Evolutionary conservation across 2,329 filamentous ascomycete genomes (phyloP).

Genomic region (Cladosporium velox): DNA sequence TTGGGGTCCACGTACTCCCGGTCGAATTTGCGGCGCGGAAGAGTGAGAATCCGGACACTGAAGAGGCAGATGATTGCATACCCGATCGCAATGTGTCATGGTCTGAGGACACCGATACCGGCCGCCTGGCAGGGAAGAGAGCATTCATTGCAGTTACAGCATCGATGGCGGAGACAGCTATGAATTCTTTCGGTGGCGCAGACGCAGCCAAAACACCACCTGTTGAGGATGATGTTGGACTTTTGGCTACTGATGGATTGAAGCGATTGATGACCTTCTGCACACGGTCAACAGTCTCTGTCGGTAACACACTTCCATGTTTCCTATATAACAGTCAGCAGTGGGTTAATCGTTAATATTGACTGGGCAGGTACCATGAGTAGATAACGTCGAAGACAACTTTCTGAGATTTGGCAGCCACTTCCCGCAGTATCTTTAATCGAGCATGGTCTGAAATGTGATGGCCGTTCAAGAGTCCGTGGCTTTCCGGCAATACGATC

Average conservation of each 20-base stretch:
- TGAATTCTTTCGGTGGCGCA: slow-evolving; percentile 16
- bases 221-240: not conserved
- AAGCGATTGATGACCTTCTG: slow-evolving; percentile 58
- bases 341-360: not conserved
- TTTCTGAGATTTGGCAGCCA: slow-evolving; percentile 77
- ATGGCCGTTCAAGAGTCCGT: slow-evolving; percentile 75
- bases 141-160: slow-evolving; percentile 78
- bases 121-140: slow-evolving; percentile 74
- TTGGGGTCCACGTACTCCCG: not conserved
- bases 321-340: slow-evolving; percentile 41
- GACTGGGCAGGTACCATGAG: slow-evolving; percentile 58
- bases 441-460: slow-evolving; percentile 90
- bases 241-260: not conserved
- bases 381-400: slow-evolving; percentile 75
- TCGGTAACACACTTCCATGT: slow-evolving; percentile 64
- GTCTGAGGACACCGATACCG: slow-evolving; percentile 57
- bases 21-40: slow-evolving; percentile 41
- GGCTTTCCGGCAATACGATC: slow-evolving; percentile 80
- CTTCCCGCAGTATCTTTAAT: slow-evolving; percentile 71
- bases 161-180: slow-evolving; percentile 68
- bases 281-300: slow-evolving; percentile 66
- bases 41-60: slow-evolving; percentile 51
- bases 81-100: slow-evolving; percentile 51
- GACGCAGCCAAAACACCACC: not conserved
- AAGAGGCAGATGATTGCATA: slow-evolving; percentile 51